Evolutionary conservation across 2,329 filamentous ascomycete genomes (phyloP).

Genomic region (Alternaria tenuissima): DNA sequence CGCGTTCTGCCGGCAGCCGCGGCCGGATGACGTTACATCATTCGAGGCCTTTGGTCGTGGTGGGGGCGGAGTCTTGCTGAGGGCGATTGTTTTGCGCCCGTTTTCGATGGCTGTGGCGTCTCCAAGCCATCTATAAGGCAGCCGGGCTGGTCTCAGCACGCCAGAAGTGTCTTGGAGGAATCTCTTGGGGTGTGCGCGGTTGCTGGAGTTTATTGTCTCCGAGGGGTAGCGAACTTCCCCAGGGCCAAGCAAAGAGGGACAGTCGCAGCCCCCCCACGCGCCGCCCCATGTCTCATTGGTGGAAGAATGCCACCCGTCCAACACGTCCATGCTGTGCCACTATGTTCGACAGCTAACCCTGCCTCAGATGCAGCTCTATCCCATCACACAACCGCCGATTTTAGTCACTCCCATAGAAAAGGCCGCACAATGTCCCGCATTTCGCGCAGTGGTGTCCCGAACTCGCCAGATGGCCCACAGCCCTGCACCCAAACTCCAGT

Average conservation of each 20-base stretch:
- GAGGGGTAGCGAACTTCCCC: conserved; percentile 37
- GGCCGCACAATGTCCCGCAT: conserved; percentile 43
- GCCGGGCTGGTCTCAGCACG: background rate
- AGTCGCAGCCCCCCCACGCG: conserved; percentile 39
- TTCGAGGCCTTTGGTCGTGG: conserved; percentile 2
- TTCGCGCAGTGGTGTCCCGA: conserved; percentile 46
- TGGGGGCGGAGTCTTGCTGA: conserved; percentile 2
- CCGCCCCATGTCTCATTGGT: conserved; percentile 32
- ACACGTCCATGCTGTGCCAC: conserved; percentile 32
- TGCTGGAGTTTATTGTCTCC: conserved; percentile 6
- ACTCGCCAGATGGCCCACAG: conserved; percentile 33
- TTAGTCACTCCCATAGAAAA: conserved; percentile 49
- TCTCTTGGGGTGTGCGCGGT: background rate
- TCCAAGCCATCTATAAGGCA: background rate
- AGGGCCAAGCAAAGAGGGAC: conserved; percentile 39
- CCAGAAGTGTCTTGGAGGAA: background rate
- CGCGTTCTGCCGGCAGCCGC: conserved; percentile 42
- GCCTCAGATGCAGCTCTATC: conserved; percentile 29
- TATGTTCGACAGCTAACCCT: conserved; percentile 36
- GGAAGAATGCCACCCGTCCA: conserved; percentile 34
- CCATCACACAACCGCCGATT: conserved; percentile 33
- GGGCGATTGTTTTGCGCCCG: background rate
- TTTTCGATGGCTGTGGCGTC: background rate
- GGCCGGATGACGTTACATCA: conserved; percentile 31
- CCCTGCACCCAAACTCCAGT: conserved; percentile 33